Percentiles rank a stretch among this genome's conserved stretches.
Evolutionary conservation across 2,329 filamentous ascomycete genomes (phyloP).

Genomic region (Fusarium floridanum): DNA sequence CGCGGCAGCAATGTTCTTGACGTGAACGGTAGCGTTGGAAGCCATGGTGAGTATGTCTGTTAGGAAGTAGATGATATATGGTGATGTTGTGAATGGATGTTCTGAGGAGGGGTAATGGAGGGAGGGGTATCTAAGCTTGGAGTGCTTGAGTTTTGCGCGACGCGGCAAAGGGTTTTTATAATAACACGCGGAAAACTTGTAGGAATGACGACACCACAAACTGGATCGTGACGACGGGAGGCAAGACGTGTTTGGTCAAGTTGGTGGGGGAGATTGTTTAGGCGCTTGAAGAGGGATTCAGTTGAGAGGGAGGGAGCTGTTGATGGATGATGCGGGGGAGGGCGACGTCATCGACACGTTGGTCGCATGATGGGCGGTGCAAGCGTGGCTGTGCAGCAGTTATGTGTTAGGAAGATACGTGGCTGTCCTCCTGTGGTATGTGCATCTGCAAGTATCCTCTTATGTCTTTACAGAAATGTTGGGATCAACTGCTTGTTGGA

Average conservation of each 20-base stretch:
- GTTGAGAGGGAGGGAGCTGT: constrained; percentile 40
- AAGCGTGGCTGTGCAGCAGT: constrained; percentile 35
- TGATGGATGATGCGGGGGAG: constrained; percentile 40
- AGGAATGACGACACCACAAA: constrained; percentile 39
- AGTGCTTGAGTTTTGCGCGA: background rate
- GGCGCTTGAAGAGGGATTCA: constrained; percentile 6
- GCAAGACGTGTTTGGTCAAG: constrained; percentile 30
- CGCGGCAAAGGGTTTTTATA: constrained; percentile 26
- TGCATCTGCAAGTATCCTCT: constrained; percentile 21
- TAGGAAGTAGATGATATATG: background rate
- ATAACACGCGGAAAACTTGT: constrained; percentile 12
- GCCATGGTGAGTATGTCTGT: constrained; percentile 61
- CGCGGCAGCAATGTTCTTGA: constrained; percentile 86
- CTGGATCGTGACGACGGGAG: constrained; percentile 33
- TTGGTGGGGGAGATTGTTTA: constrained; percentile 23
- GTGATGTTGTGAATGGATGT: constrained; percentile 3
- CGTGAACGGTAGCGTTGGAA: constrained; percentile 77
- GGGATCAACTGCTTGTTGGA: constrained; percentile 15
- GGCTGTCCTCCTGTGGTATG: fast-evolving
- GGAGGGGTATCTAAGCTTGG: constrained; percentile 36
- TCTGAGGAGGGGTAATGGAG: constrained; percentile 6
- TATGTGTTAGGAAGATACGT: constrained; percentile 27
- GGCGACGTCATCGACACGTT: constrained; percentile 46
- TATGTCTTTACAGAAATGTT: background rate
- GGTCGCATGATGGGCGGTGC: constrained; percentile 43